phyloP scores from a whole-genome alignment of 768 basidiomycete genomes.

The Lentinula sp. region DNA sequence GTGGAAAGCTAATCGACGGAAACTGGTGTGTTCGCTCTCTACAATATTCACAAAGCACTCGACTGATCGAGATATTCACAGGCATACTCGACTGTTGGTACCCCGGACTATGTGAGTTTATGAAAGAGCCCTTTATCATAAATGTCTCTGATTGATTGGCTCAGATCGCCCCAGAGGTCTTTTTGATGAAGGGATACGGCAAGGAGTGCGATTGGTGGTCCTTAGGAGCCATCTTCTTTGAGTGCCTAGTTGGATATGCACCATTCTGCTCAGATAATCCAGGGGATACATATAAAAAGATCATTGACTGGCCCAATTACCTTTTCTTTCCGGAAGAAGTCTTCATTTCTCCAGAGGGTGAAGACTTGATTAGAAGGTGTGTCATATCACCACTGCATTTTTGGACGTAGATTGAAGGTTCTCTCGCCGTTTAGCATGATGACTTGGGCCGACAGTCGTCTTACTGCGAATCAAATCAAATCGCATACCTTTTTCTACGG shows the following conservation, averaged over 20 bases:
- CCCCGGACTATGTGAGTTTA: constrained; percentile 53
- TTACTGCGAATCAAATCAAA: constrained; percentile 85
- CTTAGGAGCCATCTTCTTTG: constrained; percentile 97
- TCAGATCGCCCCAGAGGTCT: constrained; percentile 96
- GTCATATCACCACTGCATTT: constrained; percentile 14
- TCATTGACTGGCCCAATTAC: constrained; percentile 91
- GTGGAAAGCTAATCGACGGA: constrained; percentile 98
- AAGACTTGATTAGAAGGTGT: constrained; percentile 82
- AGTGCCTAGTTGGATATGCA: constrained; percentile 96
- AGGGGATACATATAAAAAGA: constrained; percentile 97
- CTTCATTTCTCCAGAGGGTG: constrained; percentile 86
- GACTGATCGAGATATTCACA: constrained; percentile 20
- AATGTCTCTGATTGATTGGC: background rate
- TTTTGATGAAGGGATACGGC: constrained; percentile 94
- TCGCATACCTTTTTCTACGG: constrained; percentile 91
- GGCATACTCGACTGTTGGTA: constrained; percentile 91
- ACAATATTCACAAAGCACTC: background rate
- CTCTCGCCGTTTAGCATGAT: constrained; percentile 58
- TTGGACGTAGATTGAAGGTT: constrained; percentile 1
- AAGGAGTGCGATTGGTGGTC: constrained; percentile 99
- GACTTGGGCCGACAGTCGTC: constrained; percentile 69
- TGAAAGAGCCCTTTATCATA: constrained; percentile 6
- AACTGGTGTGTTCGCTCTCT: constrained; percentile 52
- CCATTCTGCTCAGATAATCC: constrained; percentile 98
- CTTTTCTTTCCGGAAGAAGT: constrained; percentile 94